Percentiles rank a stretch among this genome's conserved stretches.
Conservation (phyloP, 179 eudicot species). For the Beta macrorhiza region DNA sequence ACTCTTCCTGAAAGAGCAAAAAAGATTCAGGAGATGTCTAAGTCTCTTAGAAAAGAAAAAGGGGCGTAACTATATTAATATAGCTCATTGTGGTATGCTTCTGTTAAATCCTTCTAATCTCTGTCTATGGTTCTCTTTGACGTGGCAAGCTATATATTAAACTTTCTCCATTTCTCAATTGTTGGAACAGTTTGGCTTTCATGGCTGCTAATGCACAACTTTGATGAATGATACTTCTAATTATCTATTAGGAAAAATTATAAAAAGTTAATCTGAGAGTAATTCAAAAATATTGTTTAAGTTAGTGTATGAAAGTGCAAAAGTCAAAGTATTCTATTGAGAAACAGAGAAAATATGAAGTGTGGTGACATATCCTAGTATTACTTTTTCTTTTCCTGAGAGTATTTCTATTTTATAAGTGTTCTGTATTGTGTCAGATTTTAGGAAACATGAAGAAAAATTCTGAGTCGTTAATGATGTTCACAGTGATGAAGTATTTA, state of each 20-base stretch:
- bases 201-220: too few relatives aligned
- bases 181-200: too few relatives aligned
- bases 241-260: too few relatives aligned
- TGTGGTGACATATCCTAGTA: neutral
- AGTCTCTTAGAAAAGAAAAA: neutral
- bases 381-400: neutral
- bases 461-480: conserved; percentile 68
- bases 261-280: too few relatives aligned
- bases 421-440: conserved; percentile 43
- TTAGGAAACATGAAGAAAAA: conserved; percentile 70
- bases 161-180: too few relatives aligned
- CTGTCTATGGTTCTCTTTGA: neutral
- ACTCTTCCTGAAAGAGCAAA: neutral
- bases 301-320: too few relatives aligned
- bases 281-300: too few relatives aligned
- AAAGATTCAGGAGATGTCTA: neutral
- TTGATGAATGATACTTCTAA: too few relatives aligned
- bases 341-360: too few relatives aligned
- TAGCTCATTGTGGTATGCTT: neutral
- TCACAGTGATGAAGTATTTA: conserved; percentile 73
- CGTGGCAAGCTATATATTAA: neutral
- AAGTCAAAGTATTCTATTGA: too few relatives aligned
- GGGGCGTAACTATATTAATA: neutral
- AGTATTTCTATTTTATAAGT: neutral
- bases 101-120: neutral